Evolutionary conservation across 2,329 filamentous ascomycete genomes (phyloP), one percentile per base, ranked within the genome.

Genomic region (Penicillium freii): DNA sequence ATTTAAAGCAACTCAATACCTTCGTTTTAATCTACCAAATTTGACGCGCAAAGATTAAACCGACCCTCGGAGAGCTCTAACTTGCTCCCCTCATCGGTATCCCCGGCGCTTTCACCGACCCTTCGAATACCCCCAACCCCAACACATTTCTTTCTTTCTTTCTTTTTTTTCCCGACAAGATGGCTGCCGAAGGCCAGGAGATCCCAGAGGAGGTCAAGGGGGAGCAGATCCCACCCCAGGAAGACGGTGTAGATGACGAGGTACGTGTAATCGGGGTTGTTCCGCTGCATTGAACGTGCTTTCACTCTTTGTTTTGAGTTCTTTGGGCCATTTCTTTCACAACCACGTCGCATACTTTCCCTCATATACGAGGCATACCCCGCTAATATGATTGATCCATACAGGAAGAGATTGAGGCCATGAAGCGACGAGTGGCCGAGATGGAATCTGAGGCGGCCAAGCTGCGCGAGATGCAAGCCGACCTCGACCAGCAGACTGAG

Each of bases 401-500:
- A 51, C 58, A 85, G 83, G 82, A 93, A 82, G 90, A 94, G 76
- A 93, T 94, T 69, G 86, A 86, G 60, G 90, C 88, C 57, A 94
- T 94, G 90, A 94, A 93, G 82, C 84, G 84, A 69, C 84, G 90
- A 66, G 90, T 94, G 62, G 90, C 89, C 62, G 90, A 94, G 79
- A 94, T 94, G 90, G 90, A 94, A 78, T 89, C 91, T 69, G 90
- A 94, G 80, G 90, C 90, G 5, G 88, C 88, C 58, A 92, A 92
- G 77, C 83, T 94, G 53, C 85, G 90, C 65, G 90, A 93, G 76
- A 92, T 94, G 90, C 90, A 94, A 74, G 87, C 87, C 54, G 87
- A 83, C 53, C 83, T 97, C 61, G 93, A 97, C 74, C 87, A 92
- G 73, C 89, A 94, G 69, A 87, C 86, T 62, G 87, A 91, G 63